Conservation (phyloP, 176 grass and related monocot genomes). For the Lolium perenne region DNA sequence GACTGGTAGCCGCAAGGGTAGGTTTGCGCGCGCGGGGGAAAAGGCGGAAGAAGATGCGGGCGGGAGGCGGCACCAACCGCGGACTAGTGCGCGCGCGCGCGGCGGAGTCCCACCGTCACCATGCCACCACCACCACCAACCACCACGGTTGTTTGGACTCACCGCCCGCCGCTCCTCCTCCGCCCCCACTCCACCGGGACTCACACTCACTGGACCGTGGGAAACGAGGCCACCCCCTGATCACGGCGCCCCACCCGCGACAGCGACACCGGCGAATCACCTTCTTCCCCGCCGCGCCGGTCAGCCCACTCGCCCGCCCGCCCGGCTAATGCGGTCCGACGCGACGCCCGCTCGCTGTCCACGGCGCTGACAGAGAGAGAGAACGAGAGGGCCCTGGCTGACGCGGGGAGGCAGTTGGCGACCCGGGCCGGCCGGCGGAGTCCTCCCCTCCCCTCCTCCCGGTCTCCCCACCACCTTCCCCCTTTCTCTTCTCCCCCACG, state of each 20-base stretch:
- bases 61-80: no score
- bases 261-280: background rate
- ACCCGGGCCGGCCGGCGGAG: background rate
- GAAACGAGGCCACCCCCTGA: no score
- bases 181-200: no score
- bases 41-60: no score
- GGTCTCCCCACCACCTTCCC: background rate
- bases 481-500: background rate
- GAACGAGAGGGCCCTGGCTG: background rate
- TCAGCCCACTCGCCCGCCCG: conserved; percentile 45
- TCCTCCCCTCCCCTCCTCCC: background rate
- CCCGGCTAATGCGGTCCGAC: conserved; percentile 53
- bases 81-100: no score
- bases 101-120: no score
- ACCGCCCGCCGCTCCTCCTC: no score
- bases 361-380: background rate
- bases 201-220: no score
- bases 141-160: no score
- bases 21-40: no score
- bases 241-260: background rate
- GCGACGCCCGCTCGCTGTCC: conserved; percentile 50
- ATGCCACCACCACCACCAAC: no score
- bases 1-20: no score
- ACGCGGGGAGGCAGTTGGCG: conserved; percentile 35
- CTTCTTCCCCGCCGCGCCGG: conserved; percentile 6